phyloP scores from a whole-genome alignment of 176 grass and related monocot genomes.

The Carex scoparia region DNA sequence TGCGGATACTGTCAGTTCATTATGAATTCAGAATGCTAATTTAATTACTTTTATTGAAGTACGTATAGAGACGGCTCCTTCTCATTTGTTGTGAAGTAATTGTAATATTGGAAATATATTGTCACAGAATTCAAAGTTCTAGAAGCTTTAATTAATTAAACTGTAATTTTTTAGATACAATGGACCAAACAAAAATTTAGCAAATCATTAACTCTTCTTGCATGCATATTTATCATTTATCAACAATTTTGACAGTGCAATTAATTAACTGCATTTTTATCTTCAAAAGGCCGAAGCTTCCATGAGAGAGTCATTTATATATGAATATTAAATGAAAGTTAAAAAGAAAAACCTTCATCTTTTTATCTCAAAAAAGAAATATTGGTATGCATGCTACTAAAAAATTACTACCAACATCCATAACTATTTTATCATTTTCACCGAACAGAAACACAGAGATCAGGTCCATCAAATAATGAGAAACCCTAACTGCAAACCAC shows the following conservation, averaged over 20 bases:
- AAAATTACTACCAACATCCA: not conserved
- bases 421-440: not conserved
- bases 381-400: not conserved
- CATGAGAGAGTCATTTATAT: too few relatives aligned
- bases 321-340: too few relatives aligned
- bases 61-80: too few relatives aligned
- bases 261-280: not conserved
- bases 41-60: too few relatives aligned
- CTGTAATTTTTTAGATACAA: not conserved
- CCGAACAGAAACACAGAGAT: not conserved
- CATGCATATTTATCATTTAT: not conserved
- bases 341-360: too few relatives aligned
- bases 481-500: not conserved
- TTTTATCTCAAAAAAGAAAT: too few relatives aligned
- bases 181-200: not conserved
- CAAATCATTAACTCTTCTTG: not conserved
- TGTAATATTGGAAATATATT: too few relatives aligned
- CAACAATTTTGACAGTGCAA: not conserved
- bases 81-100: too few relatives aligned
- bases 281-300: not conserved
- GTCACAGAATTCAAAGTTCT: too few relatives aligned
- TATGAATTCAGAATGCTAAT: too few relatives aligned
- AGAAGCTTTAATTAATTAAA: not conserved
- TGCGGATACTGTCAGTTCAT: too few relatives aligned
- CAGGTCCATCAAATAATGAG: not conserved